Conservation (phyloP, 805 yeast genomes). For the Metschnikowia cerradonensis region DNA sequence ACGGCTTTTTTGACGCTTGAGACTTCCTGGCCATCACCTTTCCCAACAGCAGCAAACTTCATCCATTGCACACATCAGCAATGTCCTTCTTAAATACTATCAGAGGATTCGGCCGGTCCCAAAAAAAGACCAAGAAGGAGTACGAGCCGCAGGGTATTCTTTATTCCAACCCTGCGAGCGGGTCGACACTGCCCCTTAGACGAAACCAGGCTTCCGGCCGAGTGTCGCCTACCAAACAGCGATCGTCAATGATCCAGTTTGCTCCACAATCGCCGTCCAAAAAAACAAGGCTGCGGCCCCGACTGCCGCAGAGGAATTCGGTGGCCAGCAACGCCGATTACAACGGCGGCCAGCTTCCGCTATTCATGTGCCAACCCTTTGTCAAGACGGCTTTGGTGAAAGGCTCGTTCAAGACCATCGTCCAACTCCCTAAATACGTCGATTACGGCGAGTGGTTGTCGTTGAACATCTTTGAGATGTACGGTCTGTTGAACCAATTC, state of each 20-base stretch:
- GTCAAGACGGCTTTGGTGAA: constrained; percentile 92
- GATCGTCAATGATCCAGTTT: constrained; percentile 21
- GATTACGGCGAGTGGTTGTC: constrained; percentile 96
- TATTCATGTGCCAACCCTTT: constrained; percentile 88
- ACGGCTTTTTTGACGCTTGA: not conserved
- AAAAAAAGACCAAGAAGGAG: constrained; percentile 41
- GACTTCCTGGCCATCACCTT: not conserved
- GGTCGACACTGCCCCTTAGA: constrained; percentile 33
- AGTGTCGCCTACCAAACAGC: constrained; percentile 34
- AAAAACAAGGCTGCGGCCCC: constrained; percentile 12
- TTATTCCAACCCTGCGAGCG: constrained; percentile 27
- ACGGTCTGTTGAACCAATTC: constrained; percentile 79
- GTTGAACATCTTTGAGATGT: constrained; percentile 83
- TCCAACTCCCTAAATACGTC: constrained; percentile 90
- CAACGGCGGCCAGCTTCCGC: constrained; percentile 37
- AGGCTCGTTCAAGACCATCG: constrained; percentile 94
- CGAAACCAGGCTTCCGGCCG: constrained; percentile 39
- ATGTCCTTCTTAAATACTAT: constrained; percentile 48
- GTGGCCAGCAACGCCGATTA: constrained; percentile 1
- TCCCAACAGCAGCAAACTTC: not conserved
- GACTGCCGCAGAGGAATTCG: constrained; percentile 17
- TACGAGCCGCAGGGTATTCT: constrained; percentile 23
- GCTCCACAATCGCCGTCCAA: constrained; percentile 24
- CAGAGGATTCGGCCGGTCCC: constrained; percentile 44
- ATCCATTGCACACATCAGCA: not conserved